Evolutionary conservation across 768 basidiomycete species (phyloP), one percentile per base, ranked within the genome.

Genomic region (Chalciporus chontae): DNA sequence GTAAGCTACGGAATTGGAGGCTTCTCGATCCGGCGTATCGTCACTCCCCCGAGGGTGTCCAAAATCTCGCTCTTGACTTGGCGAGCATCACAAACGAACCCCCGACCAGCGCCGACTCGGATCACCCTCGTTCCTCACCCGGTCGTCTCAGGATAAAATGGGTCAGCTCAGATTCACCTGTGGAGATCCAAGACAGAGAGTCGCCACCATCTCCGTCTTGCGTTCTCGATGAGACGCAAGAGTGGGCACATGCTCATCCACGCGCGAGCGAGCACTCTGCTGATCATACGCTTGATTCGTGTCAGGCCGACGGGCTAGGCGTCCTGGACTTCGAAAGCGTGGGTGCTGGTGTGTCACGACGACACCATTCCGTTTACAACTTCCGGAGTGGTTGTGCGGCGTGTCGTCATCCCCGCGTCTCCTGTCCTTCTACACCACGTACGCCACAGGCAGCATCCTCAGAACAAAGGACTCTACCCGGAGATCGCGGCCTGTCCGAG

Each of bases 321-420:
- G 51, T 52, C 15, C 52, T 52, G 57, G 53, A 50, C 47, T 51
- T 54, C 51, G 57, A 56, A 61, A 47, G 52, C 24, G 24, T 46
- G 23, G 7, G 42, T 8, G 21, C 11, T 18, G 24, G 51, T 23
- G 46, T 15, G 31, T 46, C 55, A 15, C 43, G 37, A 45, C 53
- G 53, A 47, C 40, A 29, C 17, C 50, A 50, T 32, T 52, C 54
- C 10, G 34, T 37, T 23, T 47, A 50, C 19, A 57, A 45, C 48
- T 65, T 66, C 55, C 64, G 64, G 5, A 66, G 59, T 52, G 64
- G 64, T 40, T 65, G 64, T 50, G 44, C 53, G 6, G 62, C 64
- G 10, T 66, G 64, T 53, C 59, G 56, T 43, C 62, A 59, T 17
- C 51, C 45, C 40, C 64, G 61, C 26, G 14, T 49, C 17, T 56